phyloP scores from a whole-genome alignment of 345 rosid species.

The Ricinus communis region DNA sequence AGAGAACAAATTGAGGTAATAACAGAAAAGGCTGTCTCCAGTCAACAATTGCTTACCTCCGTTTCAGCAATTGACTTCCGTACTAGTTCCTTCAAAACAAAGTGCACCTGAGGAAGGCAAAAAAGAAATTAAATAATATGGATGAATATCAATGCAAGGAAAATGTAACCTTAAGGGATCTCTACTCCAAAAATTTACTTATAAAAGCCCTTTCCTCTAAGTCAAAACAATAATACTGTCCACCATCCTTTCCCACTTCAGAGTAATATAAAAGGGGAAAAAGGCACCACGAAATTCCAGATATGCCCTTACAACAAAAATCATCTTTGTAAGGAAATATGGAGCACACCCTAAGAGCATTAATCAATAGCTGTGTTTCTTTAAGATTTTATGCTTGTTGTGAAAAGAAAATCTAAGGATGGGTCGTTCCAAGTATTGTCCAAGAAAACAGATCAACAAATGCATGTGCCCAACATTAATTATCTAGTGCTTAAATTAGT shows the following conservation, averaged over 20 bases:
- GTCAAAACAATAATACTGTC: background rate
- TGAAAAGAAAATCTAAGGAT: too few species aligned
- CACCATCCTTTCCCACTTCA: background rate
- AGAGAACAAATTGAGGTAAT: background rate
- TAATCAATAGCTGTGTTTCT: too few species aligned
- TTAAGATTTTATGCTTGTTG: too few species aligned
- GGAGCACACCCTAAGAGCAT: background rate
- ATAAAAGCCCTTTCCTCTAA: background rate
- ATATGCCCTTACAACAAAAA: background rate
- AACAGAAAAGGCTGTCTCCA: slow-evolving; percentile 1
- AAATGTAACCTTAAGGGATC: background rate
- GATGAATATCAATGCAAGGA: too few species aligned
- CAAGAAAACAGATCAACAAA: too few species aligned
- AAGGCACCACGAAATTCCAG: background rate
- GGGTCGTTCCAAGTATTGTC: too few species aligned
- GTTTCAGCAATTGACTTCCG: slow-evolving; percentile 91
- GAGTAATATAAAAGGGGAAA: background rate
- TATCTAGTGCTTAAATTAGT: too few species aligned
- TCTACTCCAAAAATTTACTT: background rate
- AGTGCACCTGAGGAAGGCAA: slow-evolving; percentile 63
- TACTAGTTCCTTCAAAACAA: slow-evolving; percentile 92
- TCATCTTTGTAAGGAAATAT: background rate
- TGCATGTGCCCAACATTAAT: too few species aligned
- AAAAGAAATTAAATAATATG: background rate
- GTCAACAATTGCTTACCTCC: slow-evolving; percentile 54